A percentile compares a stretch with the other conserved stretches of the same genome.
Evolutionary conservation across 129 eudicot species (phyloP).

Genomic region (Artemisia annua): DNA sequence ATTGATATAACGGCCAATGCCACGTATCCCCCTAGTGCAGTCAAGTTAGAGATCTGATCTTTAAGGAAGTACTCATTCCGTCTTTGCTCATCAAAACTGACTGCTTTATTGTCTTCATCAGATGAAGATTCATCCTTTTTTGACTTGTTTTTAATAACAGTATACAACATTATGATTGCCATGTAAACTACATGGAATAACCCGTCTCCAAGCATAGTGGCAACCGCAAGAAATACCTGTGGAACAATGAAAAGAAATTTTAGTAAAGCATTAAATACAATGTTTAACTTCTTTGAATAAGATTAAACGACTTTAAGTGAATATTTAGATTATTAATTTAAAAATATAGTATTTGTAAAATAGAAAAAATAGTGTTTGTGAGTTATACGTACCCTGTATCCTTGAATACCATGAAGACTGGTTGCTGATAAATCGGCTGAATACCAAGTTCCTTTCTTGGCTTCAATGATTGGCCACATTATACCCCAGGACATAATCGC

Average conservation of each 20-base stretch:
- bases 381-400: slow-evolving; percentile 46
- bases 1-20: slow-evolving; percentile 41
- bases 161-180: slow-evolving; percentile 25
- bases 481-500: slow-evolving; percentile 68
- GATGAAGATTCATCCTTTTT: slow-evolving; percentile 13
- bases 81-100: slow-evolving; percentile 41
- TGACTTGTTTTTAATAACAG: slow-evolving; percentile 4
- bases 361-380: no score
- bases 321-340: no score
- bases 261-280: not conserved
- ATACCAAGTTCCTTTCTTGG: slow-evolving; percentile 61
- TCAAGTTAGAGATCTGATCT: slow-evolving; percentile 50
- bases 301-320: no score
- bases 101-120: slow-evolving; percentile 3
- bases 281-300: no score
- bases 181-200: slow-evolving; percentile 50
- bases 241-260: not conserved
- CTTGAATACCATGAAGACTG: slow-evolving; percentile 64
- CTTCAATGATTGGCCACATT: slow-evolving; percentile 60
- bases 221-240: slow-evolving; percentile 63
- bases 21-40: slow-evolving; percentile 54
- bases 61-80: slow-evolving; percentile 50
- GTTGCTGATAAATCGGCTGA: slow-evolving; percentile 34
- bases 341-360: no score
- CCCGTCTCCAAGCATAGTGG: slow-evolving; percentile 73